phyloP scores from a whole-genome alignment of 768 basidiomycete genomes.

The Cystofilobasidium macerans region DNA sequence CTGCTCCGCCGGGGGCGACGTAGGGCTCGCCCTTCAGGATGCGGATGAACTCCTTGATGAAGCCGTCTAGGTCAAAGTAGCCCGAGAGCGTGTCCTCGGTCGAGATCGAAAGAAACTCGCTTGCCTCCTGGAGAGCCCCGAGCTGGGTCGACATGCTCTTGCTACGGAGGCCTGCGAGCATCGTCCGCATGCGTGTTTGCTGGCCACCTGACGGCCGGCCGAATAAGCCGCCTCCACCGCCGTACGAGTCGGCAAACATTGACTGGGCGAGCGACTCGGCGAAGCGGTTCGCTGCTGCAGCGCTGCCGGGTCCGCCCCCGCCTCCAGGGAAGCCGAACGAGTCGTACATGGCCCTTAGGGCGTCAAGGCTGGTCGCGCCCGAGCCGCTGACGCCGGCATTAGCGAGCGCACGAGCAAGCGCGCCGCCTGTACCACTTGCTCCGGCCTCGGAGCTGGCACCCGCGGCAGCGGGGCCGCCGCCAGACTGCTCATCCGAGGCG shows the following conservation, averaged over 20 bases:
- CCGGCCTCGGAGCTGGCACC: constrained; percentile 16
- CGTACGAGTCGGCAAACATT: constrained; percentile 56
- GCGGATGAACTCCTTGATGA: constrained; percentile 79
- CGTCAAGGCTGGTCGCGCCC: constrained; percentile 8
- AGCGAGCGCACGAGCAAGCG: not conserved
- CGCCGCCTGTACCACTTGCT: constrained; percentile 37
- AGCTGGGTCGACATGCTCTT: constrained; percentile 55
- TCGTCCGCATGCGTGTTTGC: constrained; percentile 60
- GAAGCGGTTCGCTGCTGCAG: constrained; percentile 23
- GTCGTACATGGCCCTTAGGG: not conserved
- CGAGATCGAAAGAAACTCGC: constrained; percentile 87
- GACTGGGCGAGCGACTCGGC: constrained; percentile 37
- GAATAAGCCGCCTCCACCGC: constrained; percentile 85
- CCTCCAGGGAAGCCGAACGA: not conserved
- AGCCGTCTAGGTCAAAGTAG: constrained; percentile 87
- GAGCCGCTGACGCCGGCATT: constrained; percentile 17
- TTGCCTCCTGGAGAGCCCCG: constrained; percentile 82
- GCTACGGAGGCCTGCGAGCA: constrained; percentile 72
- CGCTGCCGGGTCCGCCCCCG: not conserved
- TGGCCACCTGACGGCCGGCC: constrained; percentile 56
- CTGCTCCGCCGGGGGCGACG: not conserved
- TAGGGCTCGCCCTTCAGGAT: constrained; percentile 55
- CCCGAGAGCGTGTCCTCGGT: constrained; percentile 94
- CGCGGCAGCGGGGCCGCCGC: constrained; percentile 46
- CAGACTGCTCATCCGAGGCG: constrained; percentile 44